A percentile compares a stretch with the other conserved stretches of the same genome.
Evolutionary conservation across 1,139 yeast genomes (phyloP).

Genomic region (Hanseniaspora sp.): DNA sequence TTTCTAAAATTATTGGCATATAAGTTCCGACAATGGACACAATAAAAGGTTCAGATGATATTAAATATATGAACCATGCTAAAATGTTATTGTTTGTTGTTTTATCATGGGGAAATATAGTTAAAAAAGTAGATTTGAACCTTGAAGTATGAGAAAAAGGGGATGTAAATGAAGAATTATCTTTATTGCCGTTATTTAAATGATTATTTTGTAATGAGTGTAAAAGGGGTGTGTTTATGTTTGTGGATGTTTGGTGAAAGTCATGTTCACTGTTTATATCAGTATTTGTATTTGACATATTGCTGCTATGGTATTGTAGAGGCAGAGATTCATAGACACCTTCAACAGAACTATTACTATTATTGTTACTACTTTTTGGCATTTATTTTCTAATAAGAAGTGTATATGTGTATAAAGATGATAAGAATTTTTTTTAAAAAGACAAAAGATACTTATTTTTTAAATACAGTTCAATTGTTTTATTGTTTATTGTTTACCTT

Average conservation of each 20-base stretch:
- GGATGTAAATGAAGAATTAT: background rate
- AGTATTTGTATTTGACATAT: background rate
- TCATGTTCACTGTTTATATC: background rate
- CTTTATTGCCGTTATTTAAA: background rate
- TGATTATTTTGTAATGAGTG: background rate
- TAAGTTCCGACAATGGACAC: constrained; percentile 65
- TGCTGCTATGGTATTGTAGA: background rate
- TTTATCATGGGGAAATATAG: constrained; percentile 16
- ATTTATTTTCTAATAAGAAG: too few relatives aligned
- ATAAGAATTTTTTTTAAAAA: too few relatives aligned
- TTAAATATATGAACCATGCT: constrained; percentile 48
- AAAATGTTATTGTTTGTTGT: constrained; percentile 33
- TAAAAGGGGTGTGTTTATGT: constrained; percentile 1
- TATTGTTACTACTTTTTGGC: too few relatives aligned
- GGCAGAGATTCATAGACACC: constrained; percentile 15
- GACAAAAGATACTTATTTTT: too few relatives aligned
- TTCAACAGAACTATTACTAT: background rate
- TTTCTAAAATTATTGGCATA: constrained; percentile 54
- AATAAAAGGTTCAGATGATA: constrained; percentile 66
- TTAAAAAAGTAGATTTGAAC: background rate
- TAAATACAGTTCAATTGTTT: too few relatives aligned
- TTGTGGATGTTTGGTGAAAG: background rate
- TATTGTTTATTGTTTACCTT: too few relatives aligned
- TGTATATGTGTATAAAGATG: too few relatives aligned
- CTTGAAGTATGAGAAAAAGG: background rate